A percentile compares a stretch with the other conserved stretches of the same genome.
These are phyloP conservation scores for Neocucurbitaria cava DNA, from an alignment of 2,329 filamentous ascomycete species.

Conservation along the genomic window DNA sequence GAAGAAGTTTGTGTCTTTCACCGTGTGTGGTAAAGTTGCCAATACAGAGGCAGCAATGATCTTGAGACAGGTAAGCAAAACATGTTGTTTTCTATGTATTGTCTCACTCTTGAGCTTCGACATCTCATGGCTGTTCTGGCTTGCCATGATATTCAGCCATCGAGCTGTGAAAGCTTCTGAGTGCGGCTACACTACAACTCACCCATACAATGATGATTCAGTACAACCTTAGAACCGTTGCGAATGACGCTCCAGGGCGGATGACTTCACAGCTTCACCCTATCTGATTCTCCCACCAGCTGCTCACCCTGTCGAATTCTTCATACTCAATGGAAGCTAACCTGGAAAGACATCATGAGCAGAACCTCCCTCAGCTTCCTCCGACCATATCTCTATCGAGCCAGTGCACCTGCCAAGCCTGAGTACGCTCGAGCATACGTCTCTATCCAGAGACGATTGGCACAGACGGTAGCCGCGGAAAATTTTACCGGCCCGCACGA, in stretches of 20 bases:
- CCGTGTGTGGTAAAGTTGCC: background rate
- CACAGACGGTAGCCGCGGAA: conserved; percentile 25
- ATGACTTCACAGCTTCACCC: conserved; percentile 56
- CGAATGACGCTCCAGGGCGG: conserved; percentile 65
- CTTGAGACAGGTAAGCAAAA: conserved; percentile 14
- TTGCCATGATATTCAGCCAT: background rate
- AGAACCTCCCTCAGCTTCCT: conserved; percentile 59
- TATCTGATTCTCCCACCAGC: conserved; percentile 38
- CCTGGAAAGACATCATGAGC: conserved; percentile 53
- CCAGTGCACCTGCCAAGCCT: conserved; percentile 46
- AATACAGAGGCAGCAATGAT: conserved; percentile 6
- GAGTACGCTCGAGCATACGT: conserved; percentile 61
- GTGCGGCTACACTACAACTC: background rate
- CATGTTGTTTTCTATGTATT: background rate
- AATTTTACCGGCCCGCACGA: conserved; percentile 46
- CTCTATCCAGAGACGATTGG: conserved; percentile 45
- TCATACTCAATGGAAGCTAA: conserved; percentile 42
- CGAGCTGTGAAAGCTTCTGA: background rate
- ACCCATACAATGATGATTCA: conserved; percentile 37
- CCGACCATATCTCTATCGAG: conserved; percentile 61
- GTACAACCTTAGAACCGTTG: conserved; percentile 67
- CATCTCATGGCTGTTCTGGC: background rate
- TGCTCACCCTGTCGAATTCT: background rate
- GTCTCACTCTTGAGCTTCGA: background rate
- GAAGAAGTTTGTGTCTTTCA: no score